phyloP scores from a whole-genome alignment of 352 stramenopile genomes.

The Pythium periplocum region DNA sequence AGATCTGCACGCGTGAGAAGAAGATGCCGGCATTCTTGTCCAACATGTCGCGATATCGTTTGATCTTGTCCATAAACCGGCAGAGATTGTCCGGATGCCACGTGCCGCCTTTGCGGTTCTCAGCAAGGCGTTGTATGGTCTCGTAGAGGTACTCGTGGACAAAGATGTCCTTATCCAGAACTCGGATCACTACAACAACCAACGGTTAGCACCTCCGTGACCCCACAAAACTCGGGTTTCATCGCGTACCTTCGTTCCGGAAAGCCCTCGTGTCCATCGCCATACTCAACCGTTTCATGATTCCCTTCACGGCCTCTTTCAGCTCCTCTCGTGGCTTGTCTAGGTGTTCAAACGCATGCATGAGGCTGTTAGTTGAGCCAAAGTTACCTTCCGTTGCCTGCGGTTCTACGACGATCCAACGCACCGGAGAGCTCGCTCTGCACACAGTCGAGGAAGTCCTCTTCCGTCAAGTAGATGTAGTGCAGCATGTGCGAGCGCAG shows the following conservation, averaged over 20 bases:
- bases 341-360: constrained; percentile 3
- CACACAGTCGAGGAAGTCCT: constrained; percentile 36
- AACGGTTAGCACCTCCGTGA: not conserved
- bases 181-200: not conserved
- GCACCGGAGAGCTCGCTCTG: constrained; percentile 27
- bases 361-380: no score
- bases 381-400: no score
- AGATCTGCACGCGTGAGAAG: constrained; percentile 65
- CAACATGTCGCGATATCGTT: constrained; percentile 46
- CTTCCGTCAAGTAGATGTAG: constrained; percentile 56
- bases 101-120: constrained; percentile 52
- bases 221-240: not conserved
- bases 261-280: constrained; percentile 65
- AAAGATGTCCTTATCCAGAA: constrained; percentile 23
- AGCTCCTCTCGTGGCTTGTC: constrained; percentile 35
- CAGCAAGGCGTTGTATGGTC: constrained; percentile 43
- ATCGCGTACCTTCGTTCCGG: constrained; percentile 41
- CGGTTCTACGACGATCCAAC: not conserved
- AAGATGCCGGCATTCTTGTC: constrained; percentile 35
- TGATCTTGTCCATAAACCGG: constrained; percentile 53
- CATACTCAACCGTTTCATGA: constrained; percentile 60
- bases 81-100: constrained; percentile 69
- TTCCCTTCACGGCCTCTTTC: constrained; percentile 30
- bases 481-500: constrained; percentile 45
- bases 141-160: constrained; percentile 72